These are phyloP conservation scores for Lepidium africanum DNA, from an alignment of 345 rosid species.

Conservation along the genomic window DNA sequence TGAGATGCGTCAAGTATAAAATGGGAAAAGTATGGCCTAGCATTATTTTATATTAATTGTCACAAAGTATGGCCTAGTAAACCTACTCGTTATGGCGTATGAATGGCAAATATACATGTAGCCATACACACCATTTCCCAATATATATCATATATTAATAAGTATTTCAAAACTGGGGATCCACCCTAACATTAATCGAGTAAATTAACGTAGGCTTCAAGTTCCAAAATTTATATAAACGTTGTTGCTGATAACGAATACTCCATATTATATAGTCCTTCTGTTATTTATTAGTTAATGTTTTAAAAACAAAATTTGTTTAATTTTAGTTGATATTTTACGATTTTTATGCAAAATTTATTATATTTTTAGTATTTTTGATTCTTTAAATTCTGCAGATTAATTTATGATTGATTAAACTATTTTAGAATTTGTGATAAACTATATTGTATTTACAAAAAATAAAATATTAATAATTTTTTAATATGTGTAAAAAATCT, in stretches of 20 bases:
- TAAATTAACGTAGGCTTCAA: neutral
- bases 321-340: too few relatives aligned
- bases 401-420: too few relatives aligned
- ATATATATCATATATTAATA: neutral
- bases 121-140: slow-evolving; percentile 2
- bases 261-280: too few relatives aligned
- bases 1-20: neutral
- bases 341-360: too few relatives aligned
- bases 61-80: neutral
- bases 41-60: neutral
- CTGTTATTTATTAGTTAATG: too few relatives aligned
- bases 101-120: slow-evolving; percentile 14
- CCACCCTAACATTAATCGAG: neutral
- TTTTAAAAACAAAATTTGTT: too few relatives aligned
- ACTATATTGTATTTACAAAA: too few relatives aligned
- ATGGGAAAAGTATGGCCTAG: slow-evolving; percentile 1
- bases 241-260: neutral
- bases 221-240: neutral
- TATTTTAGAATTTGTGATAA: too few relatives aligned
- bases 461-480: too few relatives aligned
- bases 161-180: neutral
- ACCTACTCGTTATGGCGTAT: slow-evolving; percentile 9
- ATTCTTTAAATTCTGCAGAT: too few relatives aligned
- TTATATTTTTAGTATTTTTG: too few relatives aligned
- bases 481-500: too few relatives aligned